Evolutionary conservation across 1,284 basidiomycete genomes (phyloP).

Genomic region (Taiwanofungus camphoratus): DNA sequence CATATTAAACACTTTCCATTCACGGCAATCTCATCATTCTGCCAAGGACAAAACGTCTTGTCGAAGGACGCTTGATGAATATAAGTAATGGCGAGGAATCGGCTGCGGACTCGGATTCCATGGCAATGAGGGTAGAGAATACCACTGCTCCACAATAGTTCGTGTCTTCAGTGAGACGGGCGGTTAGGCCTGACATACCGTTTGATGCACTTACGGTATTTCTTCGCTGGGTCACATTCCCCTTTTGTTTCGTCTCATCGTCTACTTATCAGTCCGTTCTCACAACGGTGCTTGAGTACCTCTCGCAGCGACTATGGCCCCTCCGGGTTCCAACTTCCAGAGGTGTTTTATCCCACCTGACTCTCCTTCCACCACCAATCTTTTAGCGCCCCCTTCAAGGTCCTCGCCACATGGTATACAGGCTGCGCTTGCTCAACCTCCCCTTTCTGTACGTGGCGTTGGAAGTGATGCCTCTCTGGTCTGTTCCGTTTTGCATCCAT

Average conservation of each 20-base stretch:
- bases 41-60: too few species aligned
- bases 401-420: slow-evolving; percentile 29
- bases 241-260: slow-evolving; percentile 12
- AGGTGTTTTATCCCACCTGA: slow-evolving; percentile 20
- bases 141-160: too few species aligned
- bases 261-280: slow-evolving; percentile 6
- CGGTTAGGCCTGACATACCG: too few species aligned
- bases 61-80: too few species aligned
- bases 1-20: too few species aligned
- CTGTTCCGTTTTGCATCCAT: slow-evolving; percentile 9
- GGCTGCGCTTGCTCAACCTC: slow-evolving; percentile 40
- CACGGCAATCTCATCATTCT: too few species aligned
- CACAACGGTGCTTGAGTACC: too few species aligned
- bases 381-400: slow-evolving; percentile 36
- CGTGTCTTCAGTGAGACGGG: too few species aligned
- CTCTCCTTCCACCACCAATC: slow-evolving; percentile 49
- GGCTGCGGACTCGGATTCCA: too few species aligned
- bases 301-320: slow-evolving; percentile 19
- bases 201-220: too few species aligned
- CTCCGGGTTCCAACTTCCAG: slow-evolving; percentile 19
- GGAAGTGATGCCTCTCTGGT: slow-evolving; percentile 41
- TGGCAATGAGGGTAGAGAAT: too few species aligned
- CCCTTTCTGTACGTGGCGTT: slow-evolving; percentile 33
- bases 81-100: too few species aligned
- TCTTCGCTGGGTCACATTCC: slow-evolving; percentile 9